Evolutionary conservation across 2,329 filamentous ascomycete genomes (phyloP).

Genomic region (Fusarium sulawesiense): DNA sequence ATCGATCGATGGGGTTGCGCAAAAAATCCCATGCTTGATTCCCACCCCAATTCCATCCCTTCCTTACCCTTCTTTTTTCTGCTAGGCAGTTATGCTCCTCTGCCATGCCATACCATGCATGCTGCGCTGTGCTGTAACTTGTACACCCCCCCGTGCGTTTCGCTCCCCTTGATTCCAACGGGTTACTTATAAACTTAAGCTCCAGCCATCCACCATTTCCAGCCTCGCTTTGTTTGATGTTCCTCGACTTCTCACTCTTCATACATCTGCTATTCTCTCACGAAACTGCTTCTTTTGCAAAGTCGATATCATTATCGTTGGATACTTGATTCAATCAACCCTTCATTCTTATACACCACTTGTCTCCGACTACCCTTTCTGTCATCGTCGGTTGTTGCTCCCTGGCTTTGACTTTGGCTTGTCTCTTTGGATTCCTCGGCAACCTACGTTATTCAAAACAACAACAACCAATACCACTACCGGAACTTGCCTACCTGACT

Average conservation of each 20-base stretch:
- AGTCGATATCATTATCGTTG: slow-evolving; percentile 1
- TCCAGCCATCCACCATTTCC: slow-evolving; percentile 36
- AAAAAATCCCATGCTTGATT: slow-evolving; percentile 46
- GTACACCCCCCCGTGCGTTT: slow-evolving; percentile 32
- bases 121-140: slow-evolving; percentile 8
- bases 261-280: slow-evolving; percentile 1
- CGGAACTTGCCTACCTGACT: neutral
- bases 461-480: slow-evolving; percentile 21
- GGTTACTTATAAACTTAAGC: slow-evolving; percentile 42
- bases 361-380: neutral
- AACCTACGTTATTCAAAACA: slow-evolving; percentile 13
- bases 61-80: slow-evolving; percentile 29
- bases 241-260: slow-evolving; percentile 29
- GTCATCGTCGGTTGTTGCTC: slow-evolving; percentile 17
- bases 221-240: slow-evolving; percentile 31
- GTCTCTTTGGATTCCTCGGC: slow-evolving; percentile 23
- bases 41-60: slow-evolving; percentile 44
- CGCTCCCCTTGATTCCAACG: slow-evolving; percentile 22
- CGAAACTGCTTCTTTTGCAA: slow-evolving; percentile 4
- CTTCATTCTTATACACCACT: neutral
- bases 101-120: neutral
- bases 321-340: neutral
- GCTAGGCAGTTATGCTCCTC: neutral
- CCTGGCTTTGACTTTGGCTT: slow-evolving; percentile 3
- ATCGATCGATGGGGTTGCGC: slow-evolving; percentile 53